Evolutionary conservation across 306 rosid species (phyloP).

Genomic region (Prunus salicina): DNA sequence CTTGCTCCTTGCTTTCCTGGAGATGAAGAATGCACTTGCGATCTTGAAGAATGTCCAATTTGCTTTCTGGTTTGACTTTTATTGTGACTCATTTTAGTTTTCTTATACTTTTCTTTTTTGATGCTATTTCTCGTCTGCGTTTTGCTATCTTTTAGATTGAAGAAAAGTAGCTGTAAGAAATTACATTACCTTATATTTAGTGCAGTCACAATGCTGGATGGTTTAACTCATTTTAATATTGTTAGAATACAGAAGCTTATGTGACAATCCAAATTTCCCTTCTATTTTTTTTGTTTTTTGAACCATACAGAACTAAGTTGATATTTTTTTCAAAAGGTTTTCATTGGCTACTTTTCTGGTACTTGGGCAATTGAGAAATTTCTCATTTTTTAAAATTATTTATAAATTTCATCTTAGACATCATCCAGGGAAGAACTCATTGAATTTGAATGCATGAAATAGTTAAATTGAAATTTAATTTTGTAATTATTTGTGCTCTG

Average conservation of each 20-base stretch:
- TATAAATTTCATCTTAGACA: neutral
- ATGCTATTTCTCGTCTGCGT: neutral
- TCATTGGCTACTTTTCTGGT: neutral
- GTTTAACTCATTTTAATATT: neutral
- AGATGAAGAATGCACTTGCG: conserved; percentile 59
- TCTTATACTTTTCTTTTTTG: neutral
- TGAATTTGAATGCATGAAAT: neutral
- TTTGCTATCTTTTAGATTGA: neutral
- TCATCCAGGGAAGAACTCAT: neutral
- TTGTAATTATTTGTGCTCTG: neutral
- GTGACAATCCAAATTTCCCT: neutral
- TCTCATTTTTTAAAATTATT: neutral
- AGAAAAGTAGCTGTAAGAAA: neutral
- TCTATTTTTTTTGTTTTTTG: neutral
- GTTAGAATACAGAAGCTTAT: neutral
- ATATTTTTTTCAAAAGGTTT: too few relatives aligned
- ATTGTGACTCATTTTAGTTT: neutral
- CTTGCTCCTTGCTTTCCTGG: conserved; percentile 99
- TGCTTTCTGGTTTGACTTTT: conserved; percentile 82
- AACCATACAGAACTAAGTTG: neutral
- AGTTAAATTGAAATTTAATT: neutral
- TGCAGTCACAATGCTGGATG: neutral
- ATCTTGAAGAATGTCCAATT: conserved; percentile 97
- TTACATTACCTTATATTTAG: neutral
- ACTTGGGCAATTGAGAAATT: neutral